Percentiles rank a stretch among this genome's conserved stretches.
Conservation (phyloP, 768 basidiomycete species). For the Scleroderma citrinum region DNA sequence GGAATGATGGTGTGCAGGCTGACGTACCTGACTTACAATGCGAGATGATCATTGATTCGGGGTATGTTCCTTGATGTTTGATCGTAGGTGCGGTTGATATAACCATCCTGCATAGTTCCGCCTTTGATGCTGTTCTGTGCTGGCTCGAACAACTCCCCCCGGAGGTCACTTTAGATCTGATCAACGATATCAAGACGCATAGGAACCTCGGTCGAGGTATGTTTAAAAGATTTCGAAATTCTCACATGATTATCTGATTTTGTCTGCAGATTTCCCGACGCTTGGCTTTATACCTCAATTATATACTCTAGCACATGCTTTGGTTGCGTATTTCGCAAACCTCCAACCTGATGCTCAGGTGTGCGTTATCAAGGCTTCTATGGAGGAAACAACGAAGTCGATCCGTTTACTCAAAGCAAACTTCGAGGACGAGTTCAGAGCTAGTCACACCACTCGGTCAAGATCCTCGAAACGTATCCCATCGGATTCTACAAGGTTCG, state of each 20-base stretch:
- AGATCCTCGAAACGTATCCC: slow-evolving; percentile 45
- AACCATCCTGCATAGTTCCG: slow-evolving; percentile 13
- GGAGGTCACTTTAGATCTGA: slow-evolving; percentile 9
- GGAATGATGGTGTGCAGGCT: slow-evolving; percentile 12
- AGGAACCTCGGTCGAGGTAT: slow-evolving; percentile 23
- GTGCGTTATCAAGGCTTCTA: slow-evolving; percentile 11
- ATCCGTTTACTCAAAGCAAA: slow-evolving; percentile 28
- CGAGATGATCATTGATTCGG: slow-evolving; percentile 31
- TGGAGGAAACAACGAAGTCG: slow-evolving; percentile 26
- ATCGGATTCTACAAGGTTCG: slow-evolving; percentile 36
- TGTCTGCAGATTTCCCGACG: slow-evolving; percentile 27
- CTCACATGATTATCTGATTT: not conserved
- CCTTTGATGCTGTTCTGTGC: slow-evolving; percentile 17
- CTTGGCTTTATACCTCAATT: slow-evolving; percentile 46
- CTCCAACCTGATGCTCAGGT: slow-evolving; percentile 4
- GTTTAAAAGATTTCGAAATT: not conserved
- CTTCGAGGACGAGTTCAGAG: slow-evolving; percentile 34
- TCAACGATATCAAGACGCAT: slow-evolving; percentile 21
- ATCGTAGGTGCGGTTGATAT: not conserved
- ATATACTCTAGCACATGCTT: slow-evolving; percentile 35
- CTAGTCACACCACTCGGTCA: slow-evolving; percentile 33
- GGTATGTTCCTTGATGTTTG: slow-evolving; percentile 26
- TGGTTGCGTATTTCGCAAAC: slow-evolving; percentile 17
- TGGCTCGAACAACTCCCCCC: slow-evolving; percentile 22
- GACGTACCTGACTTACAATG: slow-evolving; percentile 34